Conservation (phyloP, 768 basidiomycete genomes). For the Russula vinacea region DNA sequence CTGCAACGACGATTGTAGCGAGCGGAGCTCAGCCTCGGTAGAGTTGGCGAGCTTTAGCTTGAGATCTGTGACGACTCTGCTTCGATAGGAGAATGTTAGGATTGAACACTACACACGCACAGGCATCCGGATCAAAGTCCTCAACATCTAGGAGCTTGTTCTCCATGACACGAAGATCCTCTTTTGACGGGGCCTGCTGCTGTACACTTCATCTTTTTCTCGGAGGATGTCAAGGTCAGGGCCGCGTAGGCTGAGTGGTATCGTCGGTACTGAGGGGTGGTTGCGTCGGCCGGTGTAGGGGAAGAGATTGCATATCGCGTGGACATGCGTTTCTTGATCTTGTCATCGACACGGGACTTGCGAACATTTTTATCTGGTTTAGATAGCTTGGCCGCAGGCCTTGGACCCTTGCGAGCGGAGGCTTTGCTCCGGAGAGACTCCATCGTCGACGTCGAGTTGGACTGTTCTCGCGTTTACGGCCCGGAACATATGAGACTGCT, state of each 20-base stretch:
- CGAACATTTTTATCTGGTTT: constrained; percentile 34
- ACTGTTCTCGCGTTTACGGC: not conserved
- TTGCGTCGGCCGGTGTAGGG: constrained; percentile 64
- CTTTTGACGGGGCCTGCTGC: constrained; percentile 41
- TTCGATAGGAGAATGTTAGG: not conserved
- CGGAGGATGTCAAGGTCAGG: constrained; percentile 39
- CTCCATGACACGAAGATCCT: constrained; percentile 62
- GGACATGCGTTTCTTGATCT: constrained; percentile 95
- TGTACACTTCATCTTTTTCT: constrained; percentile 50
- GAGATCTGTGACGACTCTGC: constrained; percentile 43
- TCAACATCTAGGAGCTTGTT: constrained; percentile 66
- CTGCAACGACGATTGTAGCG: constrained; percentile 72
- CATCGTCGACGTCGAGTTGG: constrained; percentile 28
- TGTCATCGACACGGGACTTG: constrained; percentile 66
- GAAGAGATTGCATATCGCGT: constrained; percentile 86
- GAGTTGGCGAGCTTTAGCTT: constrained; percentile 88
- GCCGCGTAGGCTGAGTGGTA: constrained; percentile 46
- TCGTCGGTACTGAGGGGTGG: constrained; percentile 57
- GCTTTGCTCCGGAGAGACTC: constrained; percentile 38
- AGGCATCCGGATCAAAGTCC: constrained; percentile 83
- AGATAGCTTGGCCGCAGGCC: constrained; percentile 24
- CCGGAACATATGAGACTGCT: constrained; percentile 1
- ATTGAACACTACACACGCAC: constrained; percentile 55
- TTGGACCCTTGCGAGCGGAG: constrained; percentile 18
- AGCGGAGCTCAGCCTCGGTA: constrained; percentile 74